Evolutionary conservation across 1,284 basidiomycete genomes (phyloP), one percentile per base, ranked within the genome.

Genomic region (Phylloporus gajari): DNA sequence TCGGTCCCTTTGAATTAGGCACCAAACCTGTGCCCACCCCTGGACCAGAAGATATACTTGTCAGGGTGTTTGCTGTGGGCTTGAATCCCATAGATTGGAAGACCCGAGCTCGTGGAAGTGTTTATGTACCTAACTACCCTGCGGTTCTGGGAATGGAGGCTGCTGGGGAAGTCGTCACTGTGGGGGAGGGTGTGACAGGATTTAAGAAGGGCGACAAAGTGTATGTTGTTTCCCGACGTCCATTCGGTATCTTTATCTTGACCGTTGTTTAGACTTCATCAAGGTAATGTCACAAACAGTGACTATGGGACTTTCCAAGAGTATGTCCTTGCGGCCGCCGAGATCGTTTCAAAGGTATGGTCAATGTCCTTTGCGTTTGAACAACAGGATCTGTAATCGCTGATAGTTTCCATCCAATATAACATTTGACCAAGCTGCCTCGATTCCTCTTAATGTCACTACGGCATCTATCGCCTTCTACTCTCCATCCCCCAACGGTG

Each of bases 151-250:
- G 90, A 23, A 82, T 79, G 6, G 90, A 91, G 73, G 84, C 82
- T 59, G 83, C 85, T 6, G 90, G 90, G 5, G 78, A 83, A 15
- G 84, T 91, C 42, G 85, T 85, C 27, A 79, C 81, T 46, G 77
- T 89, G 17, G 89, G 88, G 6, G 75, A 82, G 25, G 85, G 83
- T 2, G 87, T 89, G 21, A 72, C 77, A 13, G 48, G 77, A 53
- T 82, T 89, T 74, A 76, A 81, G 17, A 83, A 85, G 19, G 89
- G 90, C 6, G 87, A 90, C 70, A 85, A 78, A 75, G 86, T 91
- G 87, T 87, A 74, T 42, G 78, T 73, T 6, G n/a, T n/a, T n/a
- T n/a, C n/a, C n/a, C n/a, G n/a, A 6, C 9, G 3, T 59, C 25
- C 1, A 11, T 21, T 15, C 25, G n/a, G n/a, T n/a, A n/a, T 35